A percentile compares a stretch with the other conserved stretches of the same genome.
Evolutionary conservation across 2,329 filamentous ascomycete species (phyloP).

Genomic region (Paracoccidioides brasiliensis): DNA sequence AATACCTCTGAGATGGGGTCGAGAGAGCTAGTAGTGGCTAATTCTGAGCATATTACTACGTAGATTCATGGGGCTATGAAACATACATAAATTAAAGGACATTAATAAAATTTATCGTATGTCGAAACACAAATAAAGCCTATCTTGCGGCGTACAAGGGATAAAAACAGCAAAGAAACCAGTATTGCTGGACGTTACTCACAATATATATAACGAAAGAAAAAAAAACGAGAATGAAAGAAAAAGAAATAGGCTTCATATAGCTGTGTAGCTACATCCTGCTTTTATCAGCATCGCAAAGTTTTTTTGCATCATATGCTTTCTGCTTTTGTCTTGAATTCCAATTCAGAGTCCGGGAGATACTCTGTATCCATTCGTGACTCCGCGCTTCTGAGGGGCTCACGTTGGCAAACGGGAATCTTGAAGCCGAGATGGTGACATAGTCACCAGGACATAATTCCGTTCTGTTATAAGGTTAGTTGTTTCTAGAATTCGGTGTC

Average conservation of each 20-base stretch:
- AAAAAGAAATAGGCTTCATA: neutral
- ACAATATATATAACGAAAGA: too few relatives aligned
- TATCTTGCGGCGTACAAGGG: too few relatives aligned
- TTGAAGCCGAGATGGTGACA: conserved; percentile 39
- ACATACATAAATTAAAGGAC: neutral
- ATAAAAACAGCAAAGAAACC: too few relatives aligned
- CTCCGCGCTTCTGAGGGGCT: conserved; percentile 31
- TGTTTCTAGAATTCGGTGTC: neutral
- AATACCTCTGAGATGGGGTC: too few relatives aligned
- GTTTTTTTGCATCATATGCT: neutral
- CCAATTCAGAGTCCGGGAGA: conserved; percentile 39
- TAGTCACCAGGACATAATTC: conserved; percentile 39
- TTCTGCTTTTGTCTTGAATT: conserved; percentile 36
- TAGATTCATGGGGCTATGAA: neutral
- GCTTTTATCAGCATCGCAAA: neutral
- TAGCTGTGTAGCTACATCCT: neutral
- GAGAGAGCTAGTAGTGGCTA: too few relatives aligned
- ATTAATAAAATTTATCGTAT: neutral
- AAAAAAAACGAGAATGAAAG: too few relatives aligned
- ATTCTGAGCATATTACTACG: neutral
- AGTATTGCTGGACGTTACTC: too few relatives aligned
- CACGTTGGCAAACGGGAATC: conserved; percentile 40
- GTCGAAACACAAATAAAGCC: too few relatives aligned
- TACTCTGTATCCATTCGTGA: conserved; percentile 39
- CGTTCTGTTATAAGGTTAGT: conserved; percentile 20